phyloP scores from a whole-genome alignment of 495 filamentous ascomycete genomes.

The Daldinia bambusicola region DNA sequence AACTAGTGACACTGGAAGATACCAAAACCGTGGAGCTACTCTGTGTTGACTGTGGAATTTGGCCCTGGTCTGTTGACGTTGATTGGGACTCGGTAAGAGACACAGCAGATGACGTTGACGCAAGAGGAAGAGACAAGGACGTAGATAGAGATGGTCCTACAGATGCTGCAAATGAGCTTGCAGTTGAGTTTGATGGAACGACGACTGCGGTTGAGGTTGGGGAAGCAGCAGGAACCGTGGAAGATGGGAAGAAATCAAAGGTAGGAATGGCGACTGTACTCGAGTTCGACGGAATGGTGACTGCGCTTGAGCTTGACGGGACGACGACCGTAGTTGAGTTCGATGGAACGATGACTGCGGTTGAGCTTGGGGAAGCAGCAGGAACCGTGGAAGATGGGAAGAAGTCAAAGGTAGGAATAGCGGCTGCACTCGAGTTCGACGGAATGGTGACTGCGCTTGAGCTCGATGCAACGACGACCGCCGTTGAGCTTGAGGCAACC shows the following conservation, averaged over 20 bases:
- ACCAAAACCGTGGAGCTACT: slow-evolving; percentile 3
- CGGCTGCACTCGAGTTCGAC: slow-evolving; percentile 21
- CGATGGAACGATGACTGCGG: background rate
- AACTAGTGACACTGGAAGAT: background rate
- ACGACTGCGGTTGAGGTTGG: background rate
- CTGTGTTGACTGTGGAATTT: background rate
- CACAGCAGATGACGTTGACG: slow-evolving; percentile 12
- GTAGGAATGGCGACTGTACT: slow-evolving; percentile 39
- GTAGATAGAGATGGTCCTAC: slow-evolving; percentile 8
- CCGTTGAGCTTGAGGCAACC: slow-evolving; percentile 9
- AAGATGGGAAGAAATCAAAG: slow-evolving; percentile 44
- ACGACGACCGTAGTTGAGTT: no score
- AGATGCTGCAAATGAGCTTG: slow-evolving; percentile 1
- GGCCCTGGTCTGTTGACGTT: background rate
- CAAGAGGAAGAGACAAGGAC: slow-evolving; percentile 28
- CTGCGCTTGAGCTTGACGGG: no score
- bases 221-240: slow-evolving; percentile 23
- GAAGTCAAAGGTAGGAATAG: slow-evolving; percentile 42
- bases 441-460: no score
- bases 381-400: slow-evolving; percentile 45
- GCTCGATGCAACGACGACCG: no score
- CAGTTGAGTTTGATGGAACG: slow-evolving; percentile 5
- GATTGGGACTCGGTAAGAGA: slow-evolving; percentile 14
- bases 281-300: no score
- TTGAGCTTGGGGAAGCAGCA: slow-evolving; percentile 17